Base-by-base conservation (phyloP, 345 rosid genomes). In the Corymbia maculata region DNA sequence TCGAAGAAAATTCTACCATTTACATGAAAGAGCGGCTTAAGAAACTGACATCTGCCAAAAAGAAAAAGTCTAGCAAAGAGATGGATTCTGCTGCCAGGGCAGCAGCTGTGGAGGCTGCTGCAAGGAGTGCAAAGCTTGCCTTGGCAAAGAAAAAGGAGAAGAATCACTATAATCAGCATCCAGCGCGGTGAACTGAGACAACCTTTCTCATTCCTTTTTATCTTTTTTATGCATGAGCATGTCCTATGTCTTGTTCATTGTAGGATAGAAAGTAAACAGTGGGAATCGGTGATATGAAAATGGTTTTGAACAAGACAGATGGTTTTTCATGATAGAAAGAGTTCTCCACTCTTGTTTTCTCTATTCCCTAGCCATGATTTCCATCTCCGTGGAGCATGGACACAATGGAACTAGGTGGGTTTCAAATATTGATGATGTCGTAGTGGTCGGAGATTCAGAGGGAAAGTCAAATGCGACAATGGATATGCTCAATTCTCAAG, bases 81-180 rank as follows among this genome's bases (percentile, higher is more conserved):
- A 86, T 94, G 91, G 98, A 94, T 90, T 92, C 93, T 51, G 96
- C 95, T 47, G 95, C 99, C 3, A 92, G 92, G 87, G 95, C 94
- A 51, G 98, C 94, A 51, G 97, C 98, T 10, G 88, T 87, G 79
- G 98, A 97, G 92, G 98, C 96, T 64, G 96, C 98, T 91, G 95
- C 94, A 11, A 94, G 95, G 90, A 93, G 89, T 86, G 97, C 96
- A 30, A 95, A 88, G 94, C 94, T 96, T 87, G 95, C 95, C 6
- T 96, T 97, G 49, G 95, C 98, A 30, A 95, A 97, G 97, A 97
- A 97, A 90, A 96, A 95, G 90, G 99, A 95, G 94, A 96, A 95
- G 95, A 94, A 91, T 86, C 96, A 95, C 90, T 95, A 95, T 91
- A 96, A 95, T 90, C 97, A 95, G 91, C 98, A 95, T 91, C 95